A percentile compares a stretch with the other conserved stretches of the same genome.
These are phyloP conservation scores for Obba rivulosa DNA, from an alignment of 768 basidiomycete genomes.

Conservation along the genomic window DNA sequence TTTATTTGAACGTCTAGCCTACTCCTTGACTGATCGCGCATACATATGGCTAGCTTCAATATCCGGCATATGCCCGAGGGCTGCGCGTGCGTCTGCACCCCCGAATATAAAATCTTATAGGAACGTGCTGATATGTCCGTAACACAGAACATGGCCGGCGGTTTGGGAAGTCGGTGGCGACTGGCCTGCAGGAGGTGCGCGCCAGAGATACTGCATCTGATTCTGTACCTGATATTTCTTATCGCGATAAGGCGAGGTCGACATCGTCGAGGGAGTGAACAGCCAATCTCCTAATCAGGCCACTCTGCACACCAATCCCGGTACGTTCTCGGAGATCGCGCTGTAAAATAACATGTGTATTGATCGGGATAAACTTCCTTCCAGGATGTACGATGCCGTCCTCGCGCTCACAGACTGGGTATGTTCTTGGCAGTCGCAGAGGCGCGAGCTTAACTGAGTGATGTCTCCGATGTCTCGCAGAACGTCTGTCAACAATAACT, in stretches of 20 bases:
- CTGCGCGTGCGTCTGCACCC: constrained; percentile 36
- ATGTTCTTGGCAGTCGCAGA: background rate
- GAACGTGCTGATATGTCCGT: constrained; percentile 3
- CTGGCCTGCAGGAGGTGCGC: constrained; percentile 42
- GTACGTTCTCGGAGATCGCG: no score
- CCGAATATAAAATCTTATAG: background rate
- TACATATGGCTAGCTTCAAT: constrained; percentile 19
- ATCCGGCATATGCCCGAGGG: constrained; percentile 53
- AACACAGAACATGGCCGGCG: constrained; percentile 40
- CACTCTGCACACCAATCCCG: constrained; percentile 57
- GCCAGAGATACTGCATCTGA: background rate
- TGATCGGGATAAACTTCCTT: constrained; percentile 21
- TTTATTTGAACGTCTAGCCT: background rate
- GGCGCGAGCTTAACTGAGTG: constrained; percentile 15
- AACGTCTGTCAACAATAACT: constrained; percentile 29
- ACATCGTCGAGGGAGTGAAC: constrained; percentile 41
- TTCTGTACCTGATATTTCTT: constrained; percentile 26
- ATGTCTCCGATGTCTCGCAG: constrained; percentile 1
- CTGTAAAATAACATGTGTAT: no score
- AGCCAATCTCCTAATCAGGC: constrained; percentile 43
- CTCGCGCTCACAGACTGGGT: constrained; percentile 42
- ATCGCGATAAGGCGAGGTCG: background rate
- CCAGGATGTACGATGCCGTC: constrained; percentile 45
- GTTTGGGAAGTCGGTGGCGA: constrained; percentile 42
- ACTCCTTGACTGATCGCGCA: background rate